These are phyloP conservation scores for Actinidia arguta DNA, from an alignment of 179 eudicot genomes.

Conservation along the genomic window DNA sequence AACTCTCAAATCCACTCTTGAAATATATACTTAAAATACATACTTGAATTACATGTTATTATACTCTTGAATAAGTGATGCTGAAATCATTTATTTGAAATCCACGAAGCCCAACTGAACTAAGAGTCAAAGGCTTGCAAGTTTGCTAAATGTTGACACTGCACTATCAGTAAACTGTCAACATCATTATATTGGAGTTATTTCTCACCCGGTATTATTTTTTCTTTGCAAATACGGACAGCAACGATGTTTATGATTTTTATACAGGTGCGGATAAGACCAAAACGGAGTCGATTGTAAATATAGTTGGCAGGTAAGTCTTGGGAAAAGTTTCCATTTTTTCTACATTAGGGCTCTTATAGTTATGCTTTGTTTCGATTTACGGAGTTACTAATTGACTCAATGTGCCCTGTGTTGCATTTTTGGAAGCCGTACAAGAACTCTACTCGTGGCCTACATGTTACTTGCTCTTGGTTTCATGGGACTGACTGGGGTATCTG, in stretches of 20 bases:
- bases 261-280: conserved; percentile 51
- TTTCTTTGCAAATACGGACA: conserved; percentile 66
- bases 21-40: too few species aligned
- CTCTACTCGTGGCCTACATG: conserved; percentile 69
- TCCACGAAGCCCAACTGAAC: too few species aligned
- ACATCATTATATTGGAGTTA: conserved; percentile 20
- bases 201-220: neutral
- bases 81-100: too few species aligned
- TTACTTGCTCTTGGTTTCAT: conserved; percentile 69
- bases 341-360: neutral
- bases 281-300: conserved; percentile 11
- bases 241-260: conserved; percentile 99
- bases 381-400: neutral
- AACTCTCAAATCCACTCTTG: too few species aligned
- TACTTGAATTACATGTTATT: too few species aligned
- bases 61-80: too few species aligned
- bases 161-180: neutral
- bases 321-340: neutral
- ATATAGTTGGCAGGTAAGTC: conserved; percentile 12
- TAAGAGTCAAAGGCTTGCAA: too few species aligned
- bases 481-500: conserved; percentile 70
- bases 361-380: neutral
- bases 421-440: conserved; percentile 75
- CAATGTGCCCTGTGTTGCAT: conserved; percentile 11
- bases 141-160: neutral